Percentiles rank a stretch among this genome's conserved stretches.
Evolutionary conservation across 805 yeast genomes (phyloP).

Genomic region (Candida fluviatilis): DNA sequence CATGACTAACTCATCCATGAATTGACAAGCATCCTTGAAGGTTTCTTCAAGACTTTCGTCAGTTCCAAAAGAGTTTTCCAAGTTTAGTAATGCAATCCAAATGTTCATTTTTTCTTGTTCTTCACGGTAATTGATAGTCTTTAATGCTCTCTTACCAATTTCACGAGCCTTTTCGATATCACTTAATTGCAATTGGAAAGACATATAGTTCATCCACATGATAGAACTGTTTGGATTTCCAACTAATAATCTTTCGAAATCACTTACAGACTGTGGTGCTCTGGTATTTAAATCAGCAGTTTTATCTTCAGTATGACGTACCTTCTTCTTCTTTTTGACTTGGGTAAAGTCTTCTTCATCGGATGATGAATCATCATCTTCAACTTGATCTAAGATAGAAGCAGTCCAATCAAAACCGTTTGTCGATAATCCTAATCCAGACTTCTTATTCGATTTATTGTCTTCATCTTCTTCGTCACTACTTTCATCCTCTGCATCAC

Average conservation of each 20-base stretch:
- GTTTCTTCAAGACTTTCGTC: slow-evolving; percentile 75
- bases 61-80: slow-evolving; percentile 91
- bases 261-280: slow-evolving; percentile 87
- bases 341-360: slow-evolving; percentile 58
- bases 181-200: slow-evolving; percentile 91
- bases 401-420: slow-evolving; percentile 97
- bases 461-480: slow-evolving; percentile 25
- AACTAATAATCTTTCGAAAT: slow-evolving; percentile 85
- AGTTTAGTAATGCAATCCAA: slow-evolving; percentile 92
- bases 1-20: slow-evolving; percentile 83
- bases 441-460: slow-evolving; percentile 13
- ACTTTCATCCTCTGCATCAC: slow-evolving; percentile 20
- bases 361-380: slow-evolving; percentile 48
- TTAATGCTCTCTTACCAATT: slow-evolving; percentile 87
- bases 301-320: slow-evolving; percentile 61
- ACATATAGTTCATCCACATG: slow-evolving; percentile 97
- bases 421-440: slow-evolving; percentile 60
- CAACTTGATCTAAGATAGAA: slow-evolving; percentile 76
- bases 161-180: slow-evolving; percentile 94
- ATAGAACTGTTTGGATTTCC: slow-evolving; percentile 94
- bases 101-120: slow-evolving; percentile 90
- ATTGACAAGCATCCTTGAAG: slow-evolving; percentile 82
- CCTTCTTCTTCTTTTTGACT: slow-evolving; percentile 46
- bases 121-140: slow-evolving; percentile 84
- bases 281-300: slow-evolving; percentile 80